Evolutionary conservation across 352 stramenopile species (phyloP).

Genomic region (Hyaloperonospora arabidopsidis): DNA sequence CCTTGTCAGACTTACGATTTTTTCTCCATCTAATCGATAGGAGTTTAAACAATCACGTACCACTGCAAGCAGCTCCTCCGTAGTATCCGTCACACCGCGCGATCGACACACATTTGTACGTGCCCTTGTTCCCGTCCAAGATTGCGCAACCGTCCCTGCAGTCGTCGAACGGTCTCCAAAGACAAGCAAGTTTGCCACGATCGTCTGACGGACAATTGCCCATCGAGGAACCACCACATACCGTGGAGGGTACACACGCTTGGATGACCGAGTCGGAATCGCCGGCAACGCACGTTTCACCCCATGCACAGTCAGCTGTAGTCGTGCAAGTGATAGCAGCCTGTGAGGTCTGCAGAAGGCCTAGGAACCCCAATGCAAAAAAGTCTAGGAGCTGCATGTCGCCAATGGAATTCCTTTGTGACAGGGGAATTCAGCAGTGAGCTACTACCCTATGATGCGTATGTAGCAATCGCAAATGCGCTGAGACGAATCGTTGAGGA

Average conservation of each 20-base stretch:
- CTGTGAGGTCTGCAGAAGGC: constrained; percentile 12
- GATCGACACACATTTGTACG: constrained; percentile 81
- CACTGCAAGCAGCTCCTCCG: constrained; percentile 40
- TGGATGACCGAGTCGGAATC: constrained; percentile 53
- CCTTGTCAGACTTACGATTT: not conserved
- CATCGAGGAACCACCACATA: constrained; percentile 43
- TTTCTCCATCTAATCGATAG: not conserved
- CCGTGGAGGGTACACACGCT: constrained; percentile 51
- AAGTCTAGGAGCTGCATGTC: constrained; percentile 16
- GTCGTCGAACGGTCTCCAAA: constrained; percentile 31
- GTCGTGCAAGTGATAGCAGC: constrained; percentile 44
- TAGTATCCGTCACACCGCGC: constrained; percentile 71
- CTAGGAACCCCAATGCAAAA: constrained; percentile 10
- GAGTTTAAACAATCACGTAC: constrained; percentile 18
- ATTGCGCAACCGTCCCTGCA: constrained; percentile 23
- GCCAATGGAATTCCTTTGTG: constrained; percentile 10
- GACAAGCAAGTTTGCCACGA: constrained; percentile 63
- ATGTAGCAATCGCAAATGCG: too few relatives aligned
- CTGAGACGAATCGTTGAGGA: too few relatives aligned
- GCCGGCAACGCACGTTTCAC: constrained; percentile 65
- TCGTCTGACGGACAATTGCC: constrained; percentile 60
- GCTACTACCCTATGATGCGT: not conserved
- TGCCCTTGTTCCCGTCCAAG: constrained; percentile 32
- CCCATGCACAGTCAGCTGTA: constrained; percentile 56
- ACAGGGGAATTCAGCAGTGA: constrained; percentile 17